Evolutionary conservation across 2,329 filamentous ascomycete genomes (phyloP).

Genomic region (Curvularia eragrostidis): DNA sequence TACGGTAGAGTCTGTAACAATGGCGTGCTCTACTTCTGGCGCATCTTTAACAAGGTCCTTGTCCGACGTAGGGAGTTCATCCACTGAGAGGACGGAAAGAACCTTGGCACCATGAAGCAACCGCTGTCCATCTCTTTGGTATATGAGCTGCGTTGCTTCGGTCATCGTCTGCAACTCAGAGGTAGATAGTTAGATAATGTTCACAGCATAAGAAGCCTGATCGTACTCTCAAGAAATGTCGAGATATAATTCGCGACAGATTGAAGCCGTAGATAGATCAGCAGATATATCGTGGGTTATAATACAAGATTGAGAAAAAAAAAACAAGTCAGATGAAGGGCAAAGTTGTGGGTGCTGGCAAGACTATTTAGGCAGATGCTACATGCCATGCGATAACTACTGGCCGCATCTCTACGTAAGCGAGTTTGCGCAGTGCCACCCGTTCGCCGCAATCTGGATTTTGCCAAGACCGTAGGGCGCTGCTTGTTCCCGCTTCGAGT

Average conservation of each 20-base stretch:
- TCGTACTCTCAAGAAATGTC: not conserved
- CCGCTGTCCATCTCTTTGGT: constrained; percentile 53
- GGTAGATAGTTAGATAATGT: constrained; percentile 27
- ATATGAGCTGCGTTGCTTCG: constrained; percentile 25
- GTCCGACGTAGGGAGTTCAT: constrained; percentile 59
- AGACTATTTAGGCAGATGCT: not conserved
- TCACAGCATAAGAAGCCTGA: too few relatives aligned
- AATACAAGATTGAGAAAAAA: too few relatives aligned
- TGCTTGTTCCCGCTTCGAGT: constrained; percentile 1
- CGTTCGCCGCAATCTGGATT: not conserved
- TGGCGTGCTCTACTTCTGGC: constrained; percentile 41
- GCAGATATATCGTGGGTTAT: not conserved
- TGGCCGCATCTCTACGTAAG: not conserved
- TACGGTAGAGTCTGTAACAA: constrained; percentile 70
- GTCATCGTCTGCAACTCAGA: not conserved
- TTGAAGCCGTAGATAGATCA: not conserved
- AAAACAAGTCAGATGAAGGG: too few relatives aligned
- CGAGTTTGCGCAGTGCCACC: not conserved
- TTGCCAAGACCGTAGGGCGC: constrained; percentile 1
- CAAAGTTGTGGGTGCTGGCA: not conserved
- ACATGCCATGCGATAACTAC: not conserved
- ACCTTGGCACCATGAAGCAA: constrained; percentile 55
- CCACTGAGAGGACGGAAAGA: constrained; percentile 58
- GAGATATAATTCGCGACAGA: not conserved
- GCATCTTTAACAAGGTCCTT: constrained; percentile 66